phyloP scores from a whole-genome alignment of 176 grass and related monocot species.

The Luzula sylvatica region DNA sequence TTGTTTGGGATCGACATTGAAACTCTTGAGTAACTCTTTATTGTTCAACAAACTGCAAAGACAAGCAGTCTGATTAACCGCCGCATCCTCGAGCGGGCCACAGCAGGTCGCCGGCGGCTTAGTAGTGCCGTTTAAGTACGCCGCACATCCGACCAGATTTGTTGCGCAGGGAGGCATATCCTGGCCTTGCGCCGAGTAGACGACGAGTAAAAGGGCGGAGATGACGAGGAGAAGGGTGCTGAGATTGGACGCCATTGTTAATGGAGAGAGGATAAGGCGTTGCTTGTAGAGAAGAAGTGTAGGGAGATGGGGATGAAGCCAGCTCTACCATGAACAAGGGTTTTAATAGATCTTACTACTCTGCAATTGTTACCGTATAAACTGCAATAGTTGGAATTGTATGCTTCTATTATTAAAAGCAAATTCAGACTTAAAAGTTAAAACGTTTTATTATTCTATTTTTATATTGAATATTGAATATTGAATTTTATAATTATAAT shows the following conservation, averaged over 20 bases:
- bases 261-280: not conserved
- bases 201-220: not conserved
- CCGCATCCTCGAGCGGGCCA: constrained; percentile 44
- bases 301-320: not conserved
- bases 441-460: no score
- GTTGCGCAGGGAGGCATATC: constrained; percentile 41
- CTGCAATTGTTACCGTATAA: no score
- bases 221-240: not conserved
- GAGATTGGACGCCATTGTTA: not conserved
- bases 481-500: no score
- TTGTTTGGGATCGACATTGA: constrained; percentile 34
- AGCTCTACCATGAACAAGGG: no score
- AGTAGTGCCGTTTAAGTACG: constrained; percentile 47
- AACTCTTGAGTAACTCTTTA: constrained; percentile 40
- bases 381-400: no score
- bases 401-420: no score
- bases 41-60: constrained; percentile 48
- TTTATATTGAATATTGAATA: no score
- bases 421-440: no score
- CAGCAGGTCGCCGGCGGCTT: constrained; percentile 47
- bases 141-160: constrained; percentile 35
- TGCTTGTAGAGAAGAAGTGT: not conserved
- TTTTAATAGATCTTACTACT: no score
- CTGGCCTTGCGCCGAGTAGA: not conserved
- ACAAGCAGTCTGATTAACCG: constrained; percentile 45